Evolutionary conservation across 805 yeast species (phyloP), one percentile per base, ranked within the genome.

Genomic region (Metschnikowia vanudenii): DNA sequence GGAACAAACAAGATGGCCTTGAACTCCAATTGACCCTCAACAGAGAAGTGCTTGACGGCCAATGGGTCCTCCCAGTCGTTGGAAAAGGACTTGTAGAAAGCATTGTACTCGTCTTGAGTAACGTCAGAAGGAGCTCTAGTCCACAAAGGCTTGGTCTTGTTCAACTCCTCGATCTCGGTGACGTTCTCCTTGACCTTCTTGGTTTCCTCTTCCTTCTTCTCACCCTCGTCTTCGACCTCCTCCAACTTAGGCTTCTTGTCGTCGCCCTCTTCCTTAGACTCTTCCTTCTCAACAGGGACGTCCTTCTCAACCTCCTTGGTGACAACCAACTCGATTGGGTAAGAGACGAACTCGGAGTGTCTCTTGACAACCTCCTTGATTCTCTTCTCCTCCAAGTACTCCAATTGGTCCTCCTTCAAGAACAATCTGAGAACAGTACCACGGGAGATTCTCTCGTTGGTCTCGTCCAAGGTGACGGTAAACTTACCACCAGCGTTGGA

Each of bases 41-140:
- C 99, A 43, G 97, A 88, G 82, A 94, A 94, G 79, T 94, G 99
- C 83, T 94, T 94, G 60, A 94, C 98, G 59, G 97, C 97, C 70
- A 94, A 83, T 76, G 97, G 99, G 71, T 94, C 99, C 80, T 94
- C 99, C 99, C 99, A 94, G 76, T 94, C 99, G 76, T 94, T 94
- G 47, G 99, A 91, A 67, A 94, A 94, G 42, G 98, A 90, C 81
- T 94, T 94, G 88, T 94, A 94, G 87, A 94, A 94, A 50, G 98
- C 95, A 65, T 94, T 92, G 82, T 94, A 94, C 78, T 94, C 99
- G 58, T 94, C 99, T 80, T 89, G 91, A 56, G 96, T 82, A 60
- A 94, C 96, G 56, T 94, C 99, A 62, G 92, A 76, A 73, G 99
- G 99, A 80, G 85, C 87, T 82, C 98, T 89, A 60, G 99, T 94